Percentiles rank a stretch among this genome's conserved stretches.
Conservation (phyloP, 2,329 filamentous ascomycete species). For the Xylariaceae sp. region DNA sequence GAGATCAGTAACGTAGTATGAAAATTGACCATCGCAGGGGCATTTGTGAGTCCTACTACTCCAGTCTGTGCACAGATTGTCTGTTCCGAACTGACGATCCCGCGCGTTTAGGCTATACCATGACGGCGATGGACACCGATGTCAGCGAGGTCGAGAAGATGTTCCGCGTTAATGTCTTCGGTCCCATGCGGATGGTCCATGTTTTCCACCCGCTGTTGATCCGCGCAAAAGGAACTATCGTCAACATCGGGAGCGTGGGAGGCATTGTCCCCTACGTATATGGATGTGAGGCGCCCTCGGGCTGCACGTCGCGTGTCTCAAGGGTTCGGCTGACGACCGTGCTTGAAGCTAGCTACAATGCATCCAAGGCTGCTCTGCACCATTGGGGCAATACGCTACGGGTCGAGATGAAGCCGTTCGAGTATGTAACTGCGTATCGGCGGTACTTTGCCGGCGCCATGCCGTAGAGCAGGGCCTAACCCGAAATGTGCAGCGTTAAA, state of each 20-base stretch:
- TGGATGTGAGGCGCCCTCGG: slow-evolving; percentile 9
- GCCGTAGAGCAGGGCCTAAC: background rate
- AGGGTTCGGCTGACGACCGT: too few relatives aligned
- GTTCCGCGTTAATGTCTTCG: slow-evolving; percentile 26
- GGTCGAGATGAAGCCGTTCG: slow-evolving; percentile 20
- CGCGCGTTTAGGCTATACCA: slow-evolving; percentile 25
- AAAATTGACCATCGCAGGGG: too few relatives aligned
- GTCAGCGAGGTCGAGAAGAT: slow-evolving; percentile 15
- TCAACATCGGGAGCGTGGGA: slow-evolving; percentile 25
- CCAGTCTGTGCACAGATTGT: too few relatives aligned
- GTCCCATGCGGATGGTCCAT: slow-evolving; percentile 24
- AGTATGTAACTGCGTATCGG: slow-evolving; percentile 4
- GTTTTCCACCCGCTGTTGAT: slow-evolving; percentile 22
- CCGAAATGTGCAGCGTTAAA: slow-evolving; percentile 9
- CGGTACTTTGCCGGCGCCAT: background rate
- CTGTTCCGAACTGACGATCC: too few relatives aligned
- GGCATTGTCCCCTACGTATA: slow-evolving; percentile 22
- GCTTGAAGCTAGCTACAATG: slow-evolving; percentile 20
- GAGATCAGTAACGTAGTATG: too few relatives aligned
- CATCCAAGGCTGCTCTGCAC: slow-evolving; percentile 20
- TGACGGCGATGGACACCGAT: slow-evolving; percentile 23
- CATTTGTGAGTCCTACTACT: too few relatives aligned
- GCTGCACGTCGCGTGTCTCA: too few relatives aligned
- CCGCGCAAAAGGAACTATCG: slow-evolving; percentile 14
- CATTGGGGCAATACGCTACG: slow-evolving; percentile 19